Conservation (phyloP, 495 filamentous ascomycete species). For the Xylaria acuta region DNA sequence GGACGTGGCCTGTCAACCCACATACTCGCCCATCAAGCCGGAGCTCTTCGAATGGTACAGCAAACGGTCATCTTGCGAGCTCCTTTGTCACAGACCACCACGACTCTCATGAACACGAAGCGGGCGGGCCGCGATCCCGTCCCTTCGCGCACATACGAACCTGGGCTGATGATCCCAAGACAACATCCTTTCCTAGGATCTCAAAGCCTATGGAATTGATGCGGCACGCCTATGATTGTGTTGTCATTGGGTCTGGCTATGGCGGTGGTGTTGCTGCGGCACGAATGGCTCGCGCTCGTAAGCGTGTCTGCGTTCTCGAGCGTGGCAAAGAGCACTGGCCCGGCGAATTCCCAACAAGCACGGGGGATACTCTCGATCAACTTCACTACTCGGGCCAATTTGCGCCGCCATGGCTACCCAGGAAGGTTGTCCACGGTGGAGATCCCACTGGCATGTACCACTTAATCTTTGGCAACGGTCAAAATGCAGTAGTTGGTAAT, state of each 20-base stretch:
- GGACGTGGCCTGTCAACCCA: conserved; percentile 20
- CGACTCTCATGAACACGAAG: conserved; percentile 35
- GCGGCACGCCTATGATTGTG: conserved; percentile 64
- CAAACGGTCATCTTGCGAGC: not conserved
- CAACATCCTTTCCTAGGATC: conserved; percentile 55
- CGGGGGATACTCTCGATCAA: conserved; percentile 53
- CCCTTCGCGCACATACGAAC: conserved; percentile 46
- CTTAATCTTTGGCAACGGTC: conserved; percentile 66
- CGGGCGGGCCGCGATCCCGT: conserved; percentile 45
- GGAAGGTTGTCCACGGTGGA: conserved; percentile 51
- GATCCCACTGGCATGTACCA: conserved; percentile 69
- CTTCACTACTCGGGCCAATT: conserved; percentile 64
- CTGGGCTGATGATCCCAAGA: conserved; percentile 51
- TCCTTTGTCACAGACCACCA: conserved; percentile 22
- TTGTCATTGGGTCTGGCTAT: conserved; percentile 72
- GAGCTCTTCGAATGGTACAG: conserved; percentile 10
- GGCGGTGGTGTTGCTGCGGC: conserved; percentile 71
- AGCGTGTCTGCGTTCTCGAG: conserved; percentile 68
- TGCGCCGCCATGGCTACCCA: conserved; percentile 47
- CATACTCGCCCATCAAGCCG: conserved; percentile 17
- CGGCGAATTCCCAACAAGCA: conserved; percentile 63
- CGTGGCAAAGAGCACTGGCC: conserved; percentile 69
- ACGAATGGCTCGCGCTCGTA: conserved; percentile 66
- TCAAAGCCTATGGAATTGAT: conserved; percentile 64
- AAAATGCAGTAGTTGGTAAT: conserved; percentile 70